Conservation (phyloP, 495 filamentous ascomycete genomes). For the Penicillium steckii region DNA sequence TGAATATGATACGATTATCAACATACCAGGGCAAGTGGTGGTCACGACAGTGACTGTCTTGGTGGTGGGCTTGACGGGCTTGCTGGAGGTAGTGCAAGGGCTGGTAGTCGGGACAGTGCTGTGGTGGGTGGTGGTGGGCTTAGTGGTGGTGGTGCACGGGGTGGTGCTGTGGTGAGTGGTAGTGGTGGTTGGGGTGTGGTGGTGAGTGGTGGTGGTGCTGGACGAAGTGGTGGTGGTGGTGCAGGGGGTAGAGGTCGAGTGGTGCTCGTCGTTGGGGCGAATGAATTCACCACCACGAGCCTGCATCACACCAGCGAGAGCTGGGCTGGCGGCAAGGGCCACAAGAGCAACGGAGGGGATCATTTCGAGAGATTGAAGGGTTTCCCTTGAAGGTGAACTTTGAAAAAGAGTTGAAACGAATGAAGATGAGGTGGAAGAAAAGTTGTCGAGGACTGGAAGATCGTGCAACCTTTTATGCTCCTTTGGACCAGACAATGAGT, state of each 20-base stretch:
- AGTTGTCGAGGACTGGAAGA: background rate
- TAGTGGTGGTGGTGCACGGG: conserved; percentile 1
- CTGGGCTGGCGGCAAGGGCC: conserved; percentile 40
- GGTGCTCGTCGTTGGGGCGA: conserved; percentile 3
- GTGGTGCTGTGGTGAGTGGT: background rate
- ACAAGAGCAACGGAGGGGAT: conserved; percentile 41
- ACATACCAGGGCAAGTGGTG: conserved; percentile 39
- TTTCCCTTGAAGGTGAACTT: conserved; percentile 17
- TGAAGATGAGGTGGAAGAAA: conserved; percentile 33
- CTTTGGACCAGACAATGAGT: conserved; percentile 6
- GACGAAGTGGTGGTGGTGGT: conserved; percentile 4
- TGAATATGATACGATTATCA: background rate
- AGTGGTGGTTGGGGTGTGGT: conserved; percentile 4
- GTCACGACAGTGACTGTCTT: conserved; percentile 38
- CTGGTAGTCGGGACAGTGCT: conserved; percentile 4
- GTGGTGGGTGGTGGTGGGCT: background rate
- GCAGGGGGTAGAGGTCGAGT: background rate
- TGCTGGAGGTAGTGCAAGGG: conserved; percentile 13
- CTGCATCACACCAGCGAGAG: conserved; percentile 41
- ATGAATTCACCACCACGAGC: conserved; percentile 23
- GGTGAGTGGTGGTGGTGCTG: background rate
- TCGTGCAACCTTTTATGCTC: conserved; percentile 31
- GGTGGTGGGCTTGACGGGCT: conserved; percentile 17
- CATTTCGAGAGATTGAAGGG: conserved; percentile 36
- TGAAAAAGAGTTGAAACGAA: conserved; percentile 34